Conservation (phyloP, 2,329 filamentous ascomycete species). For the Phaeosphaeriaceae sp. region DNA sequence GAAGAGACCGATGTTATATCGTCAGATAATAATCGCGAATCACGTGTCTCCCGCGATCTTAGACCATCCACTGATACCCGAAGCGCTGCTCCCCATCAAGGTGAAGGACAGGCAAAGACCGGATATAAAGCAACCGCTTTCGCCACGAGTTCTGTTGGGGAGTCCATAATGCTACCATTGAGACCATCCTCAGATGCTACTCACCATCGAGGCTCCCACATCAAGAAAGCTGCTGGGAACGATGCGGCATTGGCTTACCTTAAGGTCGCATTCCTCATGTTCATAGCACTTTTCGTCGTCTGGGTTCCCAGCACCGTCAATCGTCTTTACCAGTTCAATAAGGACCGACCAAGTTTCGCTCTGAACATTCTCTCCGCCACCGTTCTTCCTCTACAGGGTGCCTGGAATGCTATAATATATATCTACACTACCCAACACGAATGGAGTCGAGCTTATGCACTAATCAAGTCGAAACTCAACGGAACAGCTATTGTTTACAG, state of each 20-base stretch:
- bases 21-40: not conserved
- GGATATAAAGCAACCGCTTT: slow-evolving; percentile 16
- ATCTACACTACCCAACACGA: slow-evolving; percentile 47
- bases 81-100: not conserved
- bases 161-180: not conserved
- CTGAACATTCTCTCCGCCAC: slow-evolving; percentile 75
- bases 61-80: not conserved
- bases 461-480: slow-evolving; percentile 12
- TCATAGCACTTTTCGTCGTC: slow-evolving; percentile 72
- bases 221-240: slow-evolving; percentile 41
- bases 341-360: slow-evolving; percentile 53
- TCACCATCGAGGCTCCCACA: not conserved
- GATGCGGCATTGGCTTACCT: slow-evolving; percentile 71
- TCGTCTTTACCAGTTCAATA: slow-evolving; percentile 72
- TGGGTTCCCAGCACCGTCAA: slow-evolving; percentile 78
- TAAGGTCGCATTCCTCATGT: slow-evolving; percentile 74
- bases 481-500: slow-evolving; percentile 6
- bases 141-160: slow-evolving; percentile 5
- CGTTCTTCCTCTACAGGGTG: slow-evolving; percentile 80
- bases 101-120: not conserved
- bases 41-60: slow-evolving; percentile 1
- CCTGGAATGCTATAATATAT: slow-evolving; percentile 86
- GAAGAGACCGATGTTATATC: not conserved
- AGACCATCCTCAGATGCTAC: slow-evolving; percentile 1
- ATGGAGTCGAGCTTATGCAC: slow-evolving; percentile 27